Base-by-base conservation (phyloP, 805 yeast species). In the Candida insectorum region DNA sequence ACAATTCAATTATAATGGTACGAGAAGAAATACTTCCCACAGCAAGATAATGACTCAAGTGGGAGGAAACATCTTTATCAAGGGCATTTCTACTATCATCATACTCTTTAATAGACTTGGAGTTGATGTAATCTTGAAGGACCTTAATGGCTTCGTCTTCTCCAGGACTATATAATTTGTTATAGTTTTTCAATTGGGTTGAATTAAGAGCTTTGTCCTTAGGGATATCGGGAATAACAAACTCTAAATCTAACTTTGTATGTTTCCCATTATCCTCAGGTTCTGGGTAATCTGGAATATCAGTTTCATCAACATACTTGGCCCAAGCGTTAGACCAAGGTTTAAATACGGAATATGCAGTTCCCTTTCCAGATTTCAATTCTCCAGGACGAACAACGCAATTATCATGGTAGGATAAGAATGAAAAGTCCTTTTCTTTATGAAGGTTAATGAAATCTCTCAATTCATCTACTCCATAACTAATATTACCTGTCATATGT, bases 401-500 rank as follows among this genome's bases (percentile, higher is more conserved):
- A 10, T 59, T 51, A 46, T 69, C 71, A 40, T 69, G 71, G 17
- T 43, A 41, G 2, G 65, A 50, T 3, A 16, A 7, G 19, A 34
- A 29, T 10, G 10, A 17, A 17, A 34, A 26, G 3, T 25, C 22
- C 12, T 24, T 14, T n/a, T 26, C 31, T 5, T 34, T 19, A 4
- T 43, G 31, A 39, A 60, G 52, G 6, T 41, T 41, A 10, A 47
- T 40, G 25, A 53, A 52, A 15, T 62, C 47, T 13, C 64, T 49
- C 29, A 69, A 41, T 44, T 70, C 75, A 44, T 70, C 74, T 12
- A 65, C 63, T 48, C 68, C 75, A 40, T 68, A 69, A 49, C 64
- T 64, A 23, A 57, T 48, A 43, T 67, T 69, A 14, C 65, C 57
- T 28, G 45, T 60, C 11, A 69, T 43, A 28, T 57, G 52, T 8